Base-by-base conservation (phyloP, 1,139 yeast species). In the Protomyces macrosporus region DNA sequence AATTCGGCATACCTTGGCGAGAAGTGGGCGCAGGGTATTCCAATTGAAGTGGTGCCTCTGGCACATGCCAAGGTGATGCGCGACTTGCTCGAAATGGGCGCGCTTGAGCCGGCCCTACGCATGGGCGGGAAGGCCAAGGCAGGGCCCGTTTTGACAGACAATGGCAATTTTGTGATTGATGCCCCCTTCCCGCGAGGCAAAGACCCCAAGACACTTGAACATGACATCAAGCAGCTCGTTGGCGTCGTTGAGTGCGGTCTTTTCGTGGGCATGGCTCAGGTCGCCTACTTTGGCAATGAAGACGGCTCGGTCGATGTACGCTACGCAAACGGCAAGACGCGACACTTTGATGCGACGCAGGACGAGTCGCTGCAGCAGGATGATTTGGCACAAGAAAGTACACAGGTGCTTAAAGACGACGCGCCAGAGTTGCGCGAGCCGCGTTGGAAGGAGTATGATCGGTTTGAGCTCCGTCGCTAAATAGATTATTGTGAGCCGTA, bases 231-330 rank as follows among this genome's bases (percentile, higher is more conserved):
- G 76, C 73, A 79, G 63, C 77, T 91, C 69, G 90, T 90, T 23
- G 99, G 99, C 60, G 98, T 95, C 34, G 98, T 95, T 35, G 99
- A 95, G 75, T 91, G 97, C 10, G 99, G 99, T 0, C 78, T 93
- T 67, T 95, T 95, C 76, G 82, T 86, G 66, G 79, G 80, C 63
- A 81, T 84, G 82, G 95, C 96, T 33, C 78, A 79, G 59, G 86
- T 83, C 72, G 93, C 93, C 3, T 93, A 90, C 76, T 90, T 93
- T 73, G 99, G 98, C 57, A 90, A 87, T 72, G 81, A 84, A 65
- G 81, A 82, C 70, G 97, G 97, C 4, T 76, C 82, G 34, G 89
- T 87, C 7, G 71, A 56, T 51, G 66, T 64, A 4, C 58, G 65
- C n/a, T 58, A 58, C 16, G 39, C 62, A 6, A 50, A 58, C 52